Conservation (phyloP, 192 early-diverging fungal genomes). For the Backusella tuberculispora region DNA sequence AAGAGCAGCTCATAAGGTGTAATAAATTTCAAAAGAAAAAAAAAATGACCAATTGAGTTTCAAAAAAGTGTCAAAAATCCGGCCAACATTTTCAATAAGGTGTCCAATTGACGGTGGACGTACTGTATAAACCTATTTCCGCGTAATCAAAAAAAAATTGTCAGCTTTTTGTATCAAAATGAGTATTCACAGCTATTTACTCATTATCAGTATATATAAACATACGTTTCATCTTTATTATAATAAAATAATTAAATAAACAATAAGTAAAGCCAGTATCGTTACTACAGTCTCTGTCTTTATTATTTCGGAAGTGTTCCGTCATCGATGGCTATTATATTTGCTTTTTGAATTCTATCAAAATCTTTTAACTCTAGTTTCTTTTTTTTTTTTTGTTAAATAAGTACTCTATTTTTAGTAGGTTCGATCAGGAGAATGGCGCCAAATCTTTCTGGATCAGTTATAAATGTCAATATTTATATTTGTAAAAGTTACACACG, state of each 20-base stretch:
- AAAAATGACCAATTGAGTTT: too few relatives aligned
- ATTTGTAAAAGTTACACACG: background rate
- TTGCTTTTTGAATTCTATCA: background rate
- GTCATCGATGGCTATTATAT: background rate
- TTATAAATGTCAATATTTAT: background rate
- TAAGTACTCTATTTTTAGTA: background rate
- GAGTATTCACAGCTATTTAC: too few relatives aligned
- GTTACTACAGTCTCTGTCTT: background rate
- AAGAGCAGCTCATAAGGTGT: too few relatives aligned
- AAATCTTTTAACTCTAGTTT: background rate
- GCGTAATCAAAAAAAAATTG: too few relatives aligned
- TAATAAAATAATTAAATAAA: background rate
- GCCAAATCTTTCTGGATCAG: background rate
- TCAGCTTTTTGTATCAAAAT: too few relatives aligned
- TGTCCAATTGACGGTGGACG: too few relatives aligned
- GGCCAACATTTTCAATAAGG: too few relatives aligned
- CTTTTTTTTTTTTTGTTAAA: background rate
- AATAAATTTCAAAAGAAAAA: too few relatives aligned
- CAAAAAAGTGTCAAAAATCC: too few relatives aligned
- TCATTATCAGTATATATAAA: too few relatives aligned
- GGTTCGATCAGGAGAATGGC: background rate
- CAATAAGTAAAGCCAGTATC: background rate
- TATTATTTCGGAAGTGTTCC: constrained; percentile 5
- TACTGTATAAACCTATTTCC: background rate
- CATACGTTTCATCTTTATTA: too few relatives aligned